Conservation (phyloP, 371 early-diverging fungal genomes). For the Rhizopus sp. region DNA sequence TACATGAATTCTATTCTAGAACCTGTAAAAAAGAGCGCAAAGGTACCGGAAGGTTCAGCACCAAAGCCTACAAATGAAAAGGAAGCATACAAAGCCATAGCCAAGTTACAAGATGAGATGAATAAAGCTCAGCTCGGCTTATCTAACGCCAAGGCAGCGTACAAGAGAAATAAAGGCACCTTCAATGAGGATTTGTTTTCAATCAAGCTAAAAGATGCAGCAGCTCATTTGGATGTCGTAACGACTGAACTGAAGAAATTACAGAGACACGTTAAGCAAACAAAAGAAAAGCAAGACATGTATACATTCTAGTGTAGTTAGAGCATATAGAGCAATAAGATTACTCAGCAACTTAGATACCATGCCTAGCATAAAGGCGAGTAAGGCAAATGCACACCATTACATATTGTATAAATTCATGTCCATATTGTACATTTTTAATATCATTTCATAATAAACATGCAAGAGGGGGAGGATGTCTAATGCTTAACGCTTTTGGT, state of each 20-base stretch:
- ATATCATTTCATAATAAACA: not conserved
- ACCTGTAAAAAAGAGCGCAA: slow-evolving; percentile 3
- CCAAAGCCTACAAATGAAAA: not conserved
- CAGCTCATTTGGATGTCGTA: slow-evolving; percentile 6
- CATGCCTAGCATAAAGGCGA: not conserved
- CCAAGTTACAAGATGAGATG: slow-evolving; percentile 20
- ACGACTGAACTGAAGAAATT: slow-evolving; percentile 13
- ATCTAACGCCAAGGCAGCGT: slow-evolving; percentile 18
- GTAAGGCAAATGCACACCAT: no score
- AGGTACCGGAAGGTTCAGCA: not conserved
- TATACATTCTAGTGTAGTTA: not conserved
- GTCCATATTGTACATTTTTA: not conserved
- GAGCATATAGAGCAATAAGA: no score
- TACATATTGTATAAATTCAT: not conserved
- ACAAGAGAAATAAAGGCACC: slow-evolving; percentile 26
- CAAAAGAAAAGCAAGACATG: slow-evolving; percentile 29
- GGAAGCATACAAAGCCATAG: slow-evolving; percentile 7
- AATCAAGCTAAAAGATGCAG: slow-evolving; percentile 18
- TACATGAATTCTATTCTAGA: slow-evolving; percentile 21
- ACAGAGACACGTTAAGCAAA: slow-evolving; percentile 18
- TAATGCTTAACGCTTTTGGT: not conserved
- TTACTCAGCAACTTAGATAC: no score
- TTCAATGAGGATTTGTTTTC: slow-evolving; percentile 24
- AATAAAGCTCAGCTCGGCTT: slow-evolving; percentile 13
- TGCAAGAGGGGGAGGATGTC: no score